These are phyloP conservation scores for Nemania bipapillata DNA, from an alignment of 2,329 filamentous ascomycete genomes.

Conservation along the genomic window DNA sequence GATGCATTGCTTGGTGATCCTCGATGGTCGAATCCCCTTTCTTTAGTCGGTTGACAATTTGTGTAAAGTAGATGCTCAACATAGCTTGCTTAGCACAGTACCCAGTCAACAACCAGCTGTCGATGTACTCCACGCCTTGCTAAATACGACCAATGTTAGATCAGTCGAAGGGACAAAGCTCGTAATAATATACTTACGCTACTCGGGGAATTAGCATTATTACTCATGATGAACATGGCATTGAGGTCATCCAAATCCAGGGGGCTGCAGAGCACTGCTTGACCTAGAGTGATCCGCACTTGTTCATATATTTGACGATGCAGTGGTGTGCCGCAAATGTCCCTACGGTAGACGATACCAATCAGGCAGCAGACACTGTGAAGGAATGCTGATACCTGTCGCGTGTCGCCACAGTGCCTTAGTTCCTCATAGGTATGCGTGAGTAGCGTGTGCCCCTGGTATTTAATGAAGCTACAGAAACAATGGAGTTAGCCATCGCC, in stretches of 20 bases:
- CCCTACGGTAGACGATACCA: slow-evolving; percentile 52
- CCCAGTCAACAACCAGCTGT: slow-evolving; percentile 57
- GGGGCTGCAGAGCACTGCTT: slow-evolving; percentile 55
- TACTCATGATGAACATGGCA: slow-evolving; percentile 55
- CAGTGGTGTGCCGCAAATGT: slow-evolving; percentile 47
- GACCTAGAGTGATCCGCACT: slow-evolving; percentile 54
- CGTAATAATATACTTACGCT: slow-evolving; percentile 39
- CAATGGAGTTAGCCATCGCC: slow-evolving; percentile 3
- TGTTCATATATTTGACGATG: slow-evolving; percentile 56
- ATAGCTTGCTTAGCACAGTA: slow-evolving; percentile 58
- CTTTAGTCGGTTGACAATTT: slow-evolving; percentile 54
- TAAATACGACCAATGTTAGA: slow-evolving; percentile 28
- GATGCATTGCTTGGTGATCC: slow-evolving; percentile 52
- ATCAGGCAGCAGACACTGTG: slow-evolving; percentile 56
- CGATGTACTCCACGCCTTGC: slow-evolving; percentile 55
- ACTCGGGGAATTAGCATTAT: slow-evolving; percentile 49
- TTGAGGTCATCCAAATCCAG: slow-evolving; percentile 57
- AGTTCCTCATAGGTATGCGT: slow-evolving; percentile 46
- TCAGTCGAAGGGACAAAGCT: background rate
- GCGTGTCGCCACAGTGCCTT: slow-evolving; percentile 50
- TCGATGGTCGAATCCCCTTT: slow-evolving; percentile 48
- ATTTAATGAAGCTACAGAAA: slow-evolving; percentile 44
- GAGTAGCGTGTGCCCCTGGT: slow-evolving; percentile 49
- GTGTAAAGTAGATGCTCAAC: slow-evolving; percentile 57
- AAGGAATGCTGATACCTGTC: slow-evolving; percentile 54